Conservation (phyloP, 2,329 filamentous ascomycete species). For the Fusarium denticulatum region DNA sequence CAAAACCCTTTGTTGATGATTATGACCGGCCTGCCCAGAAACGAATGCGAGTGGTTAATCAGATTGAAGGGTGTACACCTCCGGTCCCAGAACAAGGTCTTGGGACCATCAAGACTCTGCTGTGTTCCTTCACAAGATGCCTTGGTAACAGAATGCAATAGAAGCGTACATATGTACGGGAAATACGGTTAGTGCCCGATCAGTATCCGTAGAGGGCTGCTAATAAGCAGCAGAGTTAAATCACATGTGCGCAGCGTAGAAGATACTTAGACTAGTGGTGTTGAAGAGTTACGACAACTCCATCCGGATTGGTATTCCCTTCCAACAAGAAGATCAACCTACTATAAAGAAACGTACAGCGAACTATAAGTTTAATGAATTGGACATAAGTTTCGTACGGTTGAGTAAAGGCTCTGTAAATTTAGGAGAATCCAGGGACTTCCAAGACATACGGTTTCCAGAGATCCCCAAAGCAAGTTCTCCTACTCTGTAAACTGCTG, state of each 20-base stretch:
- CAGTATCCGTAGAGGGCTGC: not conserved
- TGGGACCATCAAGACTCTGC: conserved; percentile 9
- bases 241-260: not conserved
- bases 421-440: not conserved
- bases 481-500: not conserved
- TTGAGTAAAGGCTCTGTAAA: not conserved
- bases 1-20: not conserved
- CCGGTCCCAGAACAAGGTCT: conserved; percentile 18
- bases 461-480: not conserved
- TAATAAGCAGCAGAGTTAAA: not conserved
- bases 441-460: not conserved
- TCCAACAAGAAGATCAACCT: not conserved
- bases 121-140: not conserved
- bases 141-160: conserved; percentile 2
- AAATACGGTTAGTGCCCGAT: conserved; percentile 17
- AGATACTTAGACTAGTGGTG: not conserved
- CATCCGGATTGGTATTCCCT: not conserved
- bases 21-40: conserved; percentile 15
- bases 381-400: not conserved
- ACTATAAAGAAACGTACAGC: not conserved
- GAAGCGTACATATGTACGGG: not conserved
- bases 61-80: conserved; percentile 11
- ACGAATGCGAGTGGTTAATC: conserved; percentile 21
- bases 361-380: not conserved
- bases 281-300: not conserved